Conservation (phyloP, 495 filamentous ascomycete genomes). For the Xylaria curta region DNA sequence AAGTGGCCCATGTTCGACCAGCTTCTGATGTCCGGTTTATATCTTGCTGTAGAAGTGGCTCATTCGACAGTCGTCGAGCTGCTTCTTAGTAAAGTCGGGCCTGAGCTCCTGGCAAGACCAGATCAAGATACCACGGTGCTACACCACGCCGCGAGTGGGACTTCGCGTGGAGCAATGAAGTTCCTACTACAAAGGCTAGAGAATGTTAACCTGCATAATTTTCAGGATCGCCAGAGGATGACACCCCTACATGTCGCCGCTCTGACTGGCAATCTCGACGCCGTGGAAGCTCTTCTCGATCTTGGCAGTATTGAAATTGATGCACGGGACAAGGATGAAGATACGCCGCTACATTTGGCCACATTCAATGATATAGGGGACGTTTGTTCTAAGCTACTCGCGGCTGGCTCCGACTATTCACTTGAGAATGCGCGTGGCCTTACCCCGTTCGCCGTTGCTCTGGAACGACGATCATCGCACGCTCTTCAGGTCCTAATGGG, state of each 20-base stretch:
- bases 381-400: background rate
- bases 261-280: background rate
- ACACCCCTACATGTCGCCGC: slow-evolving; percentile 3
- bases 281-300: slow-evolving; percentile 3
- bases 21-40: background rate
- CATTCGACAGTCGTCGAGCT: background rate
- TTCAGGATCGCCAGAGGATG: background rate
- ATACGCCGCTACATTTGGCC: slow-evolving; percentile 1
- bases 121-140: background rate
- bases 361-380: background rate
- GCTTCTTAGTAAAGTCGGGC: background rate
- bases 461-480: background rate
- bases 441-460: background rate
- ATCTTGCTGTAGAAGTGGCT: background rate
- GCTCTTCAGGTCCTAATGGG: background rate
- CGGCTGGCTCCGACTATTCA: background rate
- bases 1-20: background rate
- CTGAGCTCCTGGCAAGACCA: background rate
- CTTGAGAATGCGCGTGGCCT: background rate
- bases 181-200: background rate
- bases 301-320: background rate
- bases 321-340: background rate
- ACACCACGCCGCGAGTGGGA: background rate
- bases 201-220: background rate
- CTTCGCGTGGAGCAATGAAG: slow-evolving; percentile 9